Conservation (phyloP, 2,329 filamentous ascomycete genomes). For the Pseudogymnoascus sp. region DNA sequence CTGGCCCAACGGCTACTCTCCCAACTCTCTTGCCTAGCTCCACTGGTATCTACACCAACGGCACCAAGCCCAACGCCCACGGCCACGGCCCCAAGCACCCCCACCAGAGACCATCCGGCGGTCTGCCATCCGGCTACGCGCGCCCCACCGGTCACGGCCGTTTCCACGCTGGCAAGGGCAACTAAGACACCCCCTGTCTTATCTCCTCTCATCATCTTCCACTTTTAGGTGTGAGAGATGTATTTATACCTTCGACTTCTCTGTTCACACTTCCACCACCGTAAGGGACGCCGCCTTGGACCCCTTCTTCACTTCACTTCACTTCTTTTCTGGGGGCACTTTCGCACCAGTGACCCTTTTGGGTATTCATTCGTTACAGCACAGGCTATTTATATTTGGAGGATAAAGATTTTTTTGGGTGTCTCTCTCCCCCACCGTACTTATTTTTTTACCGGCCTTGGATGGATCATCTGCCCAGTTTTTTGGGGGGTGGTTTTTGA, state of each 20-base stretch:
- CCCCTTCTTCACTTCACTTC: not conserved
- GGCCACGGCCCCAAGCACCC: not conserved
- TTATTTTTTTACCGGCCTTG: not conserved
- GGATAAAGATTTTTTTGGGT: not conserved
- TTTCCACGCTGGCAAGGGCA: not conserved
- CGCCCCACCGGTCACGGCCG: not conserved
- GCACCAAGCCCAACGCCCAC: not conserved
- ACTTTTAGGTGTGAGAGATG: slow-evolving; percentile 1
- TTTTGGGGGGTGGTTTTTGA: not conserved
- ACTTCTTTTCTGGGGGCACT: not conserved
- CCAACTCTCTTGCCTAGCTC: not conserved
- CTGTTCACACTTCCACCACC: not conserved
- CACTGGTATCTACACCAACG: slow-evolving; percentile 3
- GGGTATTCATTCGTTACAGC: slow-evolving; percentile 6
- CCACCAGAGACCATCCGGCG: not conserved
- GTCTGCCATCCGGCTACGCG: not conserved
- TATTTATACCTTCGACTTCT: slow-evolving; percentile 8
- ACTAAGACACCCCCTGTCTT: not conserved
- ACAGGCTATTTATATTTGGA: slow-evolving; percentile 5
- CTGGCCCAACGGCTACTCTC: not conserved
- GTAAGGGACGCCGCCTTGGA: not conserved
- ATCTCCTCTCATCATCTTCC: not conserved
- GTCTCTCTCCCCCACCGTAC: not conserved
- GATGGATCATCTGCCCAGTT: not conserved
- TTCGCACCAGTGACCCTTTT: slow-evolving; percentile 3